Base-by-base conservation (phyloP, 2,329 filamentous ascomycete species). In the Colletotrichum brevisporum region DNA sequence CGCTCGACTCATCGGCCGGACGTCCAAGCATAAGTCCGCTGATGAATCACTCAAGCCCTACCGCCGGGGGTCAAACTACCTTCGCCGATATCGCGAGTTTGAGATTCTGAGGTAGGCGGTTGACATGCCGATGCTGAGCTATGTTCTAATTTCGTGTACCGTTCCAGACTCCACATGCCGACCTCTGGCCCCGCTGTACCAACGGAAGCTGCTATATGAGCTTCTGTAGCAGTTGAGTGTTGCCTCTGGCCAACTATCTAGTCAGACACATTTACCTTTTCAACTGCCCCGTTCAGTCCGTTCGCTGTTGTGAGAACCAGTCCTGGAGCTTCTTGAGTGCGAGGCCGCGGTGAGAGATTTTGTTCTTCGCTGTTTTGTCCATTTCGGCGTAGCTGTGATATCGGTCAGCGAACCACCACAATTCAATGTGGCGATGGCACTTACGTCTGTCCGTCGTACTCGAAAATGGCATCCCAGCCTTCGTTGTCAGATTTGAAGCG, bases 391-490 rank as follows among this genome's bases (percentile, higher is more conserved):
- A 92, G 2, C 90, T 92, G 52, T 71, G 6, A 53, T 15, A 31
- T 63, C 5, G 21, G 54, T 69, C 43, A 73, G 56, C 39, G 36
- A 36, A 5, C 12, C 8, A 27, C 8, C 13, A 21, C 16, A 48
- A 18, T 24, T 26, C 52, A 62, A 36, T 5, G 16, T 27, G 13
- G 26, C 15, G 12, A 15, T 12, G 41, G 16, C 5, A 81, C 87
- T 77, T 79, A 89, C 83, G 96, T 99, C 82, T 94, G 85, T 50
- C 95, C 95, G 72, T 97, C 88, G 74, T 97, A 95, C 82, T 99
- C 96, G 76, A 99, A 99, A 72, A 97, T 92, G 2, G 96, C 90
- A 80, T 99, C 96, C 96, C 96, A 99, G 53, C 95, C 95, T 97
- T 72, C 10, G 9, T 10, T 36, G 31, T 36, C n/a, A 21, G 18